A percentile compares a stretch with the other conserved stretches of the same genome.
Conservation (phyloP, 306 rosid genomes). For the Hippophae gyantsensis region DNA sequence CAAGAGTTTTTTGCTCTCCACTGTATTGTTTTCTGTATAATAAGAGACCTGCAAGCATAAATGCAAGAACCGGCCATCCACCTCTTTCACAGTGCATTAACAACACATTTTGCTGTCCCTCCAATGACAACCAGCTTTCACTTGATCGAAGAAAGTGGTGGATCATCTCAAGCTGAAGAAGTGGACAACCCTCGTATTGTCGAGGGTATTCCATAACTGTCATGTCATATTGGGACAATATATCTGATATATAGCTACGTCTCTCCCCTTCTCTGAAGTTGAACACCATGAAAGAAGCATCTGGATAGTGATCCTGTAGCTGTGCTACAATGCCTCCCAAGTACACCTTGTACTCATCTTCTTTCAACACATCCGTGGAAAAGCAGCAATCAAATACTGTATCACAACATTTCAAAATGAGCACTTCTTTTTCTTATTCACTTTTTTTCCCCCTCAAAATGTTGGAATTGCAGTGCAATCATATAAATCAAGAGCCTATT, state of each 20-base stretch:
- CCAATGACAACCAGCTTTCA: constrained; percentile 96
- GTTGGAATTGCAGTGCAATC: no score
- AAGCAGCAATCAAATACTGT: constrained; percentile 97
- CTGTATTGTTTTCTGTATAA: constrained; percentile 76
- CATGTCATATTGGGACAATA: constrained; percentile 86
- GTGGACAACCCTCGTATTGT: constrained; percentile 79
- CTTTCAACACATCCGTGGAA: constrained; percentile 81
- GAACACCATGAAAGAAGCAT: constrained; percentile 94
- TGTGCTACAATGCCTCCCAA: constrained; percentile 83
- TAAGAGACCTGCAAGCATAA: constrained; percentile 91
- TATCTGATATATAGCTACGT: constrained; percentile 68
- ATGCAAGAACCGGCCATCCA: constrained; percentile 98
- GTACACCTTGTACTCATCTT: constrained; percentile 75
- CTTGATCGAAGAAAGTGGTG: constrained; percentile 97
- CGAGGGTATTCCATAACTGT: constrained; percentile 98
- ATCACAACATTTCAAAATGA: neutral
- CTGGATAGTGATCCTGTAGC: constrained; percentile 83
- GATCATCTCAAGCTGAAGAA: constrained; percentile 87
- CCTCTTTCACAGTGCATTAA: constrained; percentile 98
- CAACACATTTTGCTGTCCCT: constrained; percentile 82
- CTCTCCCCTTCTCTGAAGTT: constrained; percentile 87
- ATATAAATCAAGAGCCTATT: no score
- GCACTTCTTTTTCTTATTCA: neutral
- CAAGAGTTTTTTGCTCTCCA: constrained; percentile 95
- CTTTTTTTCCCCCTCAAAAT: no score